Evolutionary conservation across 495 filamentous ascomycete genomes (phyloP), one percentile per base, ranked within the genome.

Genomic region (Usnea hakonensis): DNA sequence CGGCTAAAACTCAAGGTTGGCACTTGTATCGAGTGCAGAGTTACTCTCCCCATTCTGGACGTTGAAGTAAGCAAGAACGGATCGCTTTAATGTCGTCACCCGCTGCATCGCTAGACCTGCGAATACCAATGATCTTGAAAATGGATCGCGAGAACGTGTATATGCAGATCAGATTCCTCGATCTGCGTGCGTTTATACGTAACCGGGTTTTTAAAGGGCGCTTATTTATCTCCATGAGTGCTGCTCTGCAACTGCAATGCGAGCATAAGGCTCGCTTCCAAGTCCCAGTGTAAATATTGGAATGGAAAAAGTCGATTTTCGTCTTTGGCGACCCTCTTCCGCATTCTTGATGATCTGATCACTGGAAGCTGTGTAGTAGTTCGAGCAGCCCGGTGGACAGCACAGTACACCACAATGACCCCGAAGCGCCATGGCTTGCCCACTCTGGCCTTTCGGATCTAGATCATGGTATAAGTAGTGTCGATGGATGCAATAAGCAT

Each of bases 211-310:
- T 28, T 13, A 19, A 13, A 5, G 38, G 53, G 21, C 48, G 60
- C 52, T 41, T 57, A 62, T 62, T 53, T 57, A 9, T 38, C 37
- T 19, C 46, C 32, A 54, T 53, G 21, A 28, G 14, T 26, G 28
- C 44, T 38, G 37, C 33, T 38, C 52, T 28, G 54, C 60, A 57
- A 36, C 60, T 56, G 54, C 60, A 48, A 62, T 62, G 60, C 60
- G 37, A 21, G 60, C 54, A 46, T 50, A 35, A 62, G 53, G 60
- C 46, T 40, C 52, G 8, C 21, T 38, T 32, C 33, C 60, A 57
- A 16, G 43, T 38, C 41, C n/a, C n/a, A n/a, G n/a, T n/a, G n/a
- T 57, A 32, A 56, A 32, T 38, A 40, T 37, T 61, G 30, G 60
- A 33, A 57, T 46, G 19, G 33, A 23, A 50, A 44, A 40, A 21